Evolutionary conservation across 805 yeast species (phyloP).

Genomic region (Kodamaea restingae): DNA sequence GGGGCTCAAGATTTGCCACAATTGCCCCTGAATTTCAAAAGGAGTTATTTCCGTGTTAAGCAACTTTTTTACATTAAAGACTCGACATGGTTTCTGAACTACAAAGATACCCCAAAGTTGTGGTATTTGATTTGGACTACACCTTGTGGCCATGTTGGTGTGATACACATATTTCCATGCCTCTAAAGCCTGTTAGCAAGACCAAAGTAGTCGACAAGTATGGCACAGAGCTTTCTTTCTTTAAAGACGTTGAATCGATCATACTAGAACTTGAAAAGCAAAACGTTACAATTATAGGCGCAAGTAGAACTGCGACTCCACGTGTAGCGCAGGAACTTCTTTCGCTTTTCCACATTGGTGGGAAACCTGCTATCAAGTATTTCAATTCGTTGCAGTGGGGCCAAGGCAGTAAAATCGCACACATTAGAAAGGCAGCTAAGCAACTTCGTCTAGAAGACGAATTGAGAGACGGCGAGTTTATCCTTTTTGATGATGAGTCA

Average conservation of each 20-base stretch:
- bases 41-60: constrained; percentile 5
- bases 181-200: constrained; percentile 27
- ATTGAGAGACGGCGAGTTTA: constrained; percentile 37
- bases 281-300: constrained; percentile 55
- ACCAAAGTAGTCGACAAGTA: constrained; percentile 45
- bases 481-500: constrained; percentile 73
- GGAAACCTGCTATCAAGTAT: constrained; percentile 46
- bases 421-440: constrained; percentile 47
- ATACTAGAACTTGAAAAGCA: constrained; percentile 47
- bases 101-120: constrained; percentile 35
- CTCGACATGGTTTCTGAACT: background rate
- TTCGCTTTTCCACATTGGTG: constrained; percentile 47
- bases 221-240: constrained; percentile 56
- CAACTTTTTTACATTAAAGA: constrained; percentile 1
- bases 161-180: constrained; percentile 65
- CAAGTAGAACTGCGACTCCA: constrained; percentile 79
- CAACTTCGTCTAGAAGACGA: constrained; percentile 46
- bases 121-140: constrained; percentile 73
- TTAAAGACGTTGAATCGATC: constrained; percentile 64
- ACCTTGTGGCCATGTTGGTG: constrained; percentile 86
- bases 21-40: constrained; percentile 8
- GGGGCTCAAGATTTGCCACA: constrained; percentile 2
- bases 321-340: constrained; percentile 67
- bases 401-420: constrained; percentile 54
- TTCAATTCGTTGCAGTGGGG: constrained; percentile 71